These are phyloP conservation scores for Sporothrix curviconia DNA, from an alignment of 2,329 filamentous ascomycete genomes.

Conservation along the genomic window DNA sequence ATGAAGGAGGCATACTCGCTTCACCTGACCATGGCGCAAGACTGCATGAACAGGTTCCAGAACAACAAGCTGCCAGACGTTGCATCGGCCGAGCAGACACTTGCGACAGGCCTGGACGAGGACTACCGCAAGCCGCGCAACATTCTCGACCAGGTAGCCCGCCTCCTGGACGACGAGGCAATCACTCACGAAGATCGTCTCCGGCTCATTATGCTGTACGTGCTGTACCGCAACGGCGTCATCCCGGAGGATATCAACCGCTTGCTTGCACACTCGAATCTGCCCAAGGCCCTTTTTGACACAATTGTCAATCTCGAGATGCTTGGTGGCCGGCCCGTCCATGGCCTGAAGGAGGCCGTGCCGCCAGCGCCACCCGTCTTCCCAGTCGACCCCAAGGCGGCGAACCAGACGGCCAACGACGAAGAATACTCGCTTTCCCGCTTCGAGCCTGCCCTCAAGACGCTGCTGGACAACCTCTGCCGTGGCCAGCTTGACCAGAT, in stretches of 20 bases:
- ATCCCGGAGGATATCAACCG: conserved; percentile 78
- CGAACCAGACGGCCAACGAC: conserved; percentile 37
- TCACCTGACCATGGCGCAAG: conserved; percentile 92
- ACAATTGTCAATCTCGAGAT: conserved; percentile 72
- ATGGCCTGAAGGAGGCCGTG: conserved; percentile 67
- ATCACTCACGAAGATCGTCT: conserved; percentile 68
- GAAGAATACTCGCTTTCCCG: conserved; percentile 84
- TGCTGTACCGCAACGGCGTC: conserved; percentile 80
- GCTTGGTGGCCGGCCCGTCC: conserved; percentile 67
- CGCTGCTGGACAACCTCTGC: conserved; percentile 71
- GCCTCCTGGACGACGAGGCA: conserved; percentile 78
- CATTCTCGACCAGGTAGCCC: conserved; percentile 74
- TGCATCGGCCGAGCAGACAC: conserved; percentile 79
- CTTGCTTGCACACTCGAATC: conserved; percentile 72
- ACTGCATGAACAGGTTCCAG: conserved; percentile 93
- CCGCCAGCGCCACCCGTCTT: conserved; percentile 63
- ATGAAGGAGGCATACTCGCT: conserved; percentile 93
- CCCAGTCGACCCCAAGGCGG: conserved; percentile 50
- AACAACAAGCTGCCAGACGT: conserved; percentile 78
- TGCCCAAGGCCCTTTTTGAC: conserved; percentile 67
- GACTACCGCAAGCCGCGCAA: conserved; percentile 89
- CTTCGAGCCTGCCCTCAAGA: conserved; percentile 74
- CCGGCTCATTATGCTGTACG: conserved; percentile 77
- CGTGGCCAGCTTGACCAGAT: conserved; percentile 60
- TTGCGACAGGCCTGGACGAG: conserved; percentile 89